These are phyloP conservation scores for Cornus suecica DNA, from an alignment of 148 eudicot genomes.

Conservation along the genomic window DNA sequence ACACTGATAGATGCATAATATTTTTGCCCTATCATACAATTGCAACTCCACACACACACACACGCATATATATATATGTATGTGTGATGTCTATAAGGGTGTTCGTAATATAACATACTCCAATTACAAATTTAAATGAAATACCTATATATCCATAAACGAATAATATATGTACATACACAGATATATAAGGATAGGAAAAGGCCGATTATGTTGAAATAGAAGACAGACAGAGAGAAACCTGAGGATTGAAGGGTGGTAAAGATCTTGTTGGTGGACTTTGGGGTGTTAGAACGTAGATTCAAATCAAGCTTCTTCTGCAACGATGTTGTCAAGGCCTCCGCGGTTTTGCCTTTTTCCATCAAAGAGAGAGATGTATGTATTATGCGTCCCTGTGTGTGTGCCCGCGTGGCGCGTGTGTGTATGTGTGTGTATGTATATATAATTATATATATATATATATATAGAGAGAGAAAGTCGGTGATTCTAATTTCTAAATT, in stretches of 20 bases:
- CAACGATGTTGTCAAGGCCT: slow-evolving; percentile 30
- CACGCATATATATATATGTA: too few relatives aligned
- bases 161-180: neutral
- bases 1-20: neutral
- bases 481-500: neutral
- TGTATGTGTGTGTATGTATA: too few relatives aligned
- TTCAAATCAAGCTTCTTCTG: slow-evolving; percentile 41
- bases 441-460: too few relatives aligned
- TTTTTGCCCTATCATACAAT: neutral
- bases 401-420: too few relatives aligned
- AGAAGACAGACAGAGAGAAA: slow-evolving; percentile 12
- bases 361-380: slow-evolving; percentile 28
- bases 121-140: neutral
- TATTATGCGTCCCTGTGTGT: too few relatives aligned
- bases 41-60: neutral
- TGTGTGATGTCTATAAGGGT: neutral
- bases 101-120: neutral
- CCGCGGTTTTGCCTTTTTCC: slow-evolving; percentile 45
- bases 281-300: slow-evolving; percentile 16
- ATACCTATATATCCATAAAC: neutral
- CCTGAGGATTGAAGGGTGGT: slow-evolving; percentile 25
- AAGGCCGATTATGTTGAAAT: neutral
- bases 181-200: neutral
- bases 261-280: neutral
- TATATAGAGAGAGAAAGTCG: slow-evolving; percentile 8